Base-by-base conservation (phyloP, 1,139 yeast genomes). In the Scheffersomyces stambukii region DNA sequence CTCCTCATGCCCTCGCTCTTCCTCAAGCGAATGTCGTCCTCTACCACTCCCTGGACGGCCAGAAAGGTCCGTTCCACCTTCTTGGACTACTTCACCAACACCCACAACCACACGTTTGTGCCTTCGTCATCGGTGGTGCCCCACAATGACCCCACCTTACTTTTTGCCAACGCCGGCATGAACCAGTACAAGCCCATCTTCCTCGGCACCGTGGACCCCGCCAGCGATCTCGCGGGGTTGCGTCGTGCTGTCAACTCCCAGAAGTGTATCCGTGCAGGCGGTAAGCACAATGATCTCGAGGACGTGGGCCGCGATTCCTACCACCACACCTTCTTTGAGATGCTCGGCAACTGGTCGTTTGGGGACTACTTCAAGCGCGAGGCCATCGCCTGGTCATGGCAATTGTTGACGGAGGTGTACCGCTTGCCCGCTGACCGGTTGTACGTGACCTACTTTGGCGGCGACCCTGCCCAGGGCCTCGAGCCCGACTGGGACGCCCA, bases 311-410 rank as follows among this genome's bases (percentile, higher is more conserved):
- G 84, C 54, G 99, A 91, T 58, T 84, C 95, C 33, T 91, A 91
- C 54, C 99, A 91, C 58, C 99, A 91, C 59, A 91, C 99, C 8
- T 91, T 93, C 53, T 91, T 91, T 47, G 99, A 91, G 65, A 91
- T 91, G 99, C 75, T 91, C 64, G 99, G 99, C 46, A 91, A 91
- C 69, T 91, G 99, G 99, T 91, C 98, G 5, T 91, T 91, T 59
- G 99, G 99, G 44, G 98, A 91, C 60, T 91, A 91, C 57, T 91
- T 91, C 76, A 91, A 91, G 61, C 75, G 81, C 49, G 98, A 88
- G 52, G 97, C 97, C 32, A 81, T 89, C 48, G 62, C 65, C 8
- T 85, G 75, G 68, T 78, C 95, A 6, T 91, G 97, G 97, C 94
- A 88, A 38, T 69, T 91, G 38, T 71, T 91, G 52, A 88, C 97